Percentiles rank a stretch among this genome's conserved stretches.
Conservation (phyloP, 2,329 filamentous ascomycete genomes). For the Fusarium armeniacum region DNA sequence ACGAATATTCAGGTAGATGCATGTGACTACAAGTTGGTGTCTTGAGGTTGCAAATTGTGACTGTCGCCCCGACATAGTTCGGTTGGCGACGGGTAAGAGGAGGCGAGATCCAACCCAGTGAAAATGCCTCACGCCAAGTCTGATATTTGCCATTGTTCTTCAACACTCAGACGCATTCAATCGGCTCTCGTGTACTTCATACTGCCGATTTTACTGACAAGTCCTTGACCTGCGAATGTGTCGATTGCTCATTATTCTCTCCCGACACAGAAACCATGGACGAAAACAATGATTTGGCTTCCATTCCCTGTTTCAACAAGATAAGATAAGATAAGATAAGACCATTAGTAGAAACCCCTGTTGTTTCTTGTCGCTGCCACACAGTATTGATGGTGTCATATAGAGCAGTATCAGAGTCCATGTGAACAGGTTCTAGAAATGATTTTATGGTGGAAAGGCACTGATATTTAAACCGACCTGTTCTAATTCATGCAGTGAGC, state of each 20-base stretch:
- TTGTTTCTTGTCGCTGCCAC: not conserved
- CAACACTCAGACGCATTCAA: not conserved
- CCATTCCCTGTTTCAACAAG: not conserved
- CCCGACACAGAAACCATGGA: too few species aligned
- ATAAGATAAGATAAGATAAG: not conserved
- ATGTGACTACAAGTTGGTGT: not conserved
- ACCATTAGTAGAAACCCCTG: not conserved
- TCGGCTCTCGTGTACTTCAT: not conserved
- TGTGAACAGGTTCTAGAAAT: not conserved
- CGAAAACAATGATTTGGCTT: not conserved
- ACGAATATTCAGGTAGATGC: too few species aligned
- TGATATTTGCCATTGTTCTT: not conserved
- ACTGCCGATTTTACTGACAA: not conserved
- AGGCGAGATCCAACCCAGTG: not conserved
- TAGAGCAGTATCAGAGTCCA: not conserved
- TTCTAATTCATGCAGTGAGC: not conserved
- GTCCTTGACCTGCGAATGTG: not conserved
- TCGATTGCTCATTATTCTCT: not conserved
- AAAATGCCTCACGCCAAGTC: not conserved
- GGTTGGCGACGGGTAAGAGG: not conserved
- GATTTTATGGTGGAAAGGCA: accelerated
- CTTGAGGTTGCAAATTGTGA: not conserved
- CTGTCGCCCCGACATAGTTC: not conserved
- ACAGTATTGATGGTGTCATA: not conserved
- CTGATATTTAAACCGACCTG: too few species aligned